phyloP scores from a whole-genome alignment of 1,284 basidiomycete genomes.

The Apiotrichum gracile region DNA sequence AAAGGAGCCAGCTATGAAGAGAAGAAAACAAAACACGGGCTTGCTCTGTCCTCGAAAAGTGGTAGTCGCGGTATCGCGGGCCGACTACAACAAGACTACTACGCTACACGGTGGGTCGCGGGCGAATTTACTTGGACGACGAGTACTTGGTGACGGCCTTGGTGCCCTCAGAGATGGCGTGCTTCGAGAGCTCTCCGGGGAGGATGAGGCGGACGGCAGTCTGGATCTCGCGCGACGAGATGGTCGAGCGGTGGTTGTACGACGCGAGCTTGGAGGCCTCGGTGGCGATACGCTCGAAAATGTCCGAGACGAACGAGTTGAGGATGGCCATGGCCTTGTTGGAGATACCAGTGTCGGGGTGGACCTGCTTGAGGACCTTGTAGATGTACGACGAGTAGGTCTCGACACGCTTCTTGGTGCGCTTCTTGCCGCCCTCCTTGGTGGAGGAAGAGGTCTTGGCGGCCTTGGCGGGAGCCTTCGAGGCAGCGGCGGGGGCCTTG shows the following conservation, averaged over 20 bases:
- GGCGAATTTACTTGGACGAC: slow-evolving; percentile 44
- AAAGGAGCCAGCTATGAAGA: neutral
- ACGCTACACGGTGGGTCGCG: neutral
- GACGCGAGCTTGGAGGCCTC: slow-evolving; percentile 86
- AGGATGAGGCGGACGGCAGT: slow-evolving; percentile 86
- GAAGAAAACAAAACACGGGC: too few relatives aligned
- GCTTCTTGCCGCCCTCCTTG: slow-evolving; percentile 73
- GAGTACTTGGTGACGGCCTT: slow-evolving; percentile 55
- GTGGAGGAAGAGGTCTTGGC: slow-evolving; percentile 64
- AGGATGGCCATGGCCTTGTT: slow-evolving; percentile 96
- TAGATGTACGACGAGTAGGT: slow-evolving; percentile 93
- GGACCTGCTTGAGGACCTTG: slow-evolving; percentile 65
- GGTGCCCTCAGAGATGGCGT: slow-evolving; percentile 72
- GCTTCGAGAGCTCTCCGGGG: slow-evolving; percentile 72
- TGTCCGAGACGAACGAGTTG: slow-evolving; percentile 88
- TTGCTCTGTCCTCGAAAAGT: neutral
- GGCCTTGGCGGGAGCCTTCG: slow-evolving; percentile 54
- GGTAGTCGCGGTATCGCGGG: neutral
- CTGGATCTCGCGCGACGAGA: slow-evolving; percentile 89
- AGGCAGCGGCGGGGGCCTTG: slow-evolving; percentile 50
- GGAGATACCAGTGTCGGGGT: slow-evolving; percentile 89
- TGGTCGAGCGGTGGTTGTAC: slow-evolving; percentile 91
- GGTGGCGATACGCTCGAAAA: slow-evolving; percentile 86
- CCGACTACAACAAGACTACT: neutral
- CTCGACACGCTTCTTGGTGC: slow-evolving; percentile 79